Evolutionary conservation across 257 asterid species (phyloP), one percentile per base, ranked within the genome.

Genomic region (Nyctanthes arbortristis): DNA sequence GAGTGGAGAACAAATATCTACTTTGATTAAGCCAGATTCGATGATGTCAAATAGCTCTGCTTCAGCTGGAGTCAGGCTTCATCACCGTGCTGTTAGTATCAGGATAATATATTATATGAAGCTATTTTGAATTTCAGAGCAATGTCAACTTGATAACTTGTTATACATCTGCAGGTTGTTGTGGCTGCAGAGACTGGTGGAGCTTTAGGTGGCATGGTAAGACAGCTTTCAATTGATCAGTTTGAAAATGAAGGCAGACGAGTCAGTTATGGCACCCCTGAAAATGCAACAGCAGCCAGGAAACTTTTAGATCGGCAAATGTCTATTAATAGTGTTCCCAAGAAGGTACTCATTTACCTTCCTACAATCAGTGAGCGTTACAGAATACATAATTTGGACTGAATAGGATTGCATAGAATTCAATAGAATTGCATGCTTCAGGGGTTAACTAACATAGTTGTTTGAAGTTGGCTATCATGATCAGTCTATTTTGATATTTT

Each of bases 211-310:
- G 95, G 92, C 47, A 84, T 88, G 95, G 95, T 88, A 76, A 81
- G 95, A 67, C 91, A 88, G 68, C 85, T 88, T 64, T 88, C 92
- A 36, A 88, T 88, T 34, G 95, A 88, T 75, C 95, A 88, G 73
- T 88, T 88, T 71, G 95, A 88, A 80, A 88, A 88, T 69, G 92
- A 85, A 80, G 92, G 92, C 79, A 84, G 95, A 74, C 81, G 88
- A 36, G 97, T 92, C 68, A 84, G 98, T 74, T 89, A 92, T 68
- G 98, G 98, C 70, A 89, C 97, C 61, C 98, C 98, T 54, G 98
- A 92, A 80, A 92, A 80, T 88, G 97, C 98, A 64, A 87, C 96
- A 73, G 98, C 97, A 14, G 98, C 98, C 43, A 89, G 97, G 79
- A 92, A 88, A 81, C 93, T 92, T 49, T 83, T 92, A 77, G 97